phyloP scores from a whole-genome alignment of 352 stramenopile genomes.

The Phytophthora brassicae region DNA sequence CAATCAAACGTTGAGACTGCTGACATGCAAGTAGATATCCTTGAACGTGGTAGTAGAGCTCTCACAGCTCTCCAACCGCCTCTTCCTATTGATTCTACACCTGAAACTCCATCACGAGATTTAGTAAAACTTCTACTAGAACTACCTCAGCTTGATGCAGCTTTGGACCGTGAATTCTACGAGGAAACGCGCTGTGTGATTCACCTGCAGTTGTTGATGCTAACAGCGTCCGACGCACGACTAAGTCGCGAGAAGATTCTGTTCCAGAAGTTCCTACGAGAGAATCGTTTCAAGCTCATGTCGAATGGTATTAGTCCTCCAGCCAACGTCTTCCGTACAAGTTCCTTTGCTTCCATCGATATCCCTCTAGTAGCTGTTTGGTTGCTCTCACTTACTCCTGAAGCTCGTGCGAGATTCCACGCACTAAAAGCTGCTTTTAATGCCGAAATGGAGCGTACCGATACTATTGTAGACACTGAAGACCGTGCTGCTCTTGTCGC shows the following conservation, averaged over 20 bases:
- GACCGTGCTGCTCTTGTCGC: constrained; percentile 51
- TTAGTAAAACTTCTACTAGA: constrained; percentile 64
- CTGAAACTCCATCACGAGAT: constrained; percentile 34
- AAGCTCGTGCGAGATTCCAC: constrained; percentile 89
- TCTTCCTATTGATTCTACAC: constrained; percentile 8
- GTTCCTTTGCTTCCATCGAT: constrained; percentile 89
- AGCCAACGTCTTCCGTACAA: constrained; percentile 89
- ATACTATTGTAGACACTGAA: constrained; percentile 77
- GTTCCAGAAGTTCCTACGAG: constrained; percentile 93
- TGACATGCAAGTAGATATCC: constrained; percentile 14
- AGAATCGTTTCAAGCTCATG: constrained; percentile 94
- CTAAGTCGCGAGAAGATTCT: constrained; percentile 89
- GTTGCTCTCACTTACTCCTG: constrained; percentile 81
- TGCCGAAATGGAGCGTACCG: constrained; percentile 77
- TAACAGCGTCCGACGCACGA: constrained; percentile 86
- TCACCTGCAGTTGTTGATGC: constrained; percentile 89
- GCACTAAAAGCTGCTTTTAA: constrained; percentile 87
- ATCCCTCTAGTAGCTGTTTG: constrained; percentile 90
- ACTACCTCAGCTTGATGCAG: constrained; percentile 70
- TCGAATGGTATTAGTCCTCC: constrained; percentile 91
- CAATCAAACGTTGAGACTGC: background rate
- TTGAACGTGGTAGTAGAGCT: constrained; percentile 24
- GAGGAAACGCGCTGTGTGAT: constrained; percentile 92
- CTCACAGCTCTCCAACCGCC: constrained; percentile 1
- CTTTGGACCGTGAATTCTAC: constrained; percentile 76